Evolutionary conservation across 129 eudicot species (phyloP), one percentile per base, ranked within the genome.

Genomic region (Flaveria sonorensis): DNA sequence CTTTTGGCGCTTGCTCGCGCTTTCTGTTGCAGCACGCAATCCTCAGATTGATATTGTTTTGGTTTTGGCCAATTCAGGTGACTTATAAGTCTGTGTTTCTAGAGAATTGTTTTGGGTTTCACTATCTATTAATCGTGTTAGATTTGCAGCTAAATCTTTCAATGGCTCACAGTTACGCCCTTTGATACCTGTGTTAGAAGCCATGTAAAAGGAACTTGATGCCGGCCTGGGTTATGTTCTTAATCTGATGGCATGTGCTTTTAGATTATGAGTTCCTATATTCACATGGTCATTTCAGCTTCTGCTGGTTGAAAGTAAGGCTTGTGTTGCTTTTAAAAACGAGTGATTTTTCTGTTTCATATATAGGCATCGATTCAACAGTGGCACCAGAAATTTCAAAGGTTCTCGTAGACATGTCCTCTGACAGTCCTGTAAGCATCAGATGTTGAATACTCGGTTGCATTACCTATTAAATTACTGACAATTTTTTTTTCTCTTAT

Each of bases 1-100:
- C 96, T 73, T 78, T 89, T 74, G 97, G 97, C 72, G 97, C 79
- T 79, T 89, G 96, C 87, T 92, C 21, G 96, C 93, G 12, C 93
- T 87, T 14, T 77, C 88, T 46, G 89, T 92, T 63, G 97, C 97
- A 60, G 89, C 93, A 20, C 86, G 87, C 63, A 89, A 88, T 77
- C 93, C 89, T 51, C 73, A 85, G 47, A 79, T 92, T 8, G 93
- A 92, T 79, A 86, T 92, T 53, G 20, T 88, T 4, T 77, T 92
- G 40, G 83, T 92, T 61, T 79, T 92, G 82, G 88, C 91, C 32
- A 92, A 92, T 66, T 90, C 97, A 82, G 97, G 97, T 92, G 57
- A 26, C 63, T n/a, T 61, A 14, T 30, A 61, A 10, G 30, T 13
- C 20, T 26, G 53, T 73, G 55, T 74, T 21, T 43, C 60, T 39